Percentiles rank a stretch among this genome's conserved stretches.
phyloP scores from a whole-genome alignment of 768 basidiomycete species.

The Cyclocybe aegerita region DNA sequence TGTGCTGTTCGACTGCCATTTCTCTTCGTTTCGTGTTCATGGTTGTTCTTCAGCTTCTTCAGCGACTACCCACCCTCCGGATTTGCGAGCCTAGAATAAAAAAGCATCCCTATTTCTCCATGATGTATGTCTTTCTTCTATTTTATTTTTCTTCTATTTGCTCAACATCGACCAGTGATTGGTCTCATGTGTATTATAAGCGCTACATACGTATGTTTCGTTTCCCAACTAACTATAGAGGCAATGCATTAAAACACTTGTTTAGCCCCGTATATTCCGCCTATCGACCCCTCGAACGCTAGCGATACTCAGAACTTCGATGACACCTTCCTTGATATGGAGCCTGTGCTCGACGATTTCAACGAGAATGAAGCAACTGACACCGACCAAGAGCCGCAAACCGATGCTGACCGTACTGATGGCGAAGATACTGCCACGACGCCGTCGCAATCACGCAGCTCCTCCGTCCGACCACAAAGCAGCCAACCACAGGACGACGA shows the following conservation, averaged over 20 bases:
- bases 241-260: conserved; percentile 1
- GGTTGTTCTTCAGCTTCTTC: conserved; percentile 63
- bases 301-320: conserved; percentile 98
- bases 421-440: conserved; percentile 78
- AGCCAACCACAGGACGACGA: conserved; percentile 38
- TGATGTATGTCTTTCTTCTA: conserved; percentile 62
- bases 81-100: conserved; percentile 94
- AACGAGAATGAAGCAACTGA: conserved; percentile 62
- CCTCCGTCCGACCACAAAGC: conserved; percentile 52
- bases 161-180: conserved; percentile 58
- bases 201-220: conserved; percentile 80
- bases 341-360: conserved; percentile 82
- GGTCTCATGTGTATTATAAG: conserved; percentile 93
- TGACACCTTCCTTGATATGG: conserved; percentile 95
- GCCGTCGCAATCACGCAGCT: conserved; percentile 77
- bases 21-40: conserved; percentile 6
- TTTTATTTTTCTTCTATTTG: conserved; percentile 13
- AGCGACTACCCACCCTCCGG: conserved; percentile 87
- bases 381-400: conserved; percentile 70
- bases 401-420: conserved; percentile 70
- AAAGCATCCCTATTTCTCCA: conserved; percentile 91
- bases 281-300: conserved; percentile 88
- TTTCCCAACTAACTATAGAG: conserved; percentile 4
- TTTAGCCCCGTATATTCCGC: conserved; percentile 90
- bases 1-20: conserved; percentile 27